phyloP scores from a whole-genome alignment of 192 early-diverging fungal species.

The Podila epigama region DNA sequence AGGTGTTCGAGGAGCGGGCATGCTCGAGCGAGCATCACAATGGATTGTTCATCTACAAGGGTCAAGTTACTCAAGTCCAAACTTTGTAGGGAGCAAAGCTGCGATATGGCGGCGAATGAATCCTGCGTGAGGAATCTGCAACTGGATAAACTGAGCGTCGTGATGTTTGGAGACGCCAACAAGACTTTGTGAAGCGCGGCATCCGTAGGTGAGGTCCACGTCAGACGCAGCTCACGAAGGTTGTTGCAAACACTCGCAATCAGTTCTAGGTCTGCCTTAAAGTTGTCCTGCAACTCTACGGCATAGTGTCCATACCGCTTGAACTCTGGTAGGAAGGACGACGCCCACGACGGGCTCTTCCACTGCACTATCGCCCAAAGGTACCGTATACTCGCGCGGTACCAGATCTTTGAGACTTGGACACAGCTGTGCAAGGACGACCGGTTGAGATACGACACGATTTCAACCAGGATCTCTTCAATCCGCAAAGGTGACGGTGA shows the following conservation, averaged over 20 bases:
- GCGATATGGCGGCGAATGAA: slow-evolving; percentile 7
- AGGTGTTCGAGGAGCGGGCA: slow-evolving; percentile 33
- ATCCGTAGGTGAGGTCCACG: slow-evolving; percentile 29
- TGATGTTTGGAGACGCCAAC: slow-evolving; percentile 24
- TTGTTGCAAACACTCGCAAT: slow-evolving; percentile 29
- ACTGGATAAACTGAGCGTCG: slow-evolving; percentile 19
- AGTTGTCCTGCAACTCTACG: slow-evolving; percentile 35
- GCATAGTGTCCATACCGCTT: slow-evolving; percentile 39
- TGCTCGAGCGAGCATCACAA: slow-evolving; percentile 6
- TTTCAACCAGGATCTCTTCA: slow-evolving; percentile 40
- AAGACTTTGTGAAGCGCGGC: slow-evolving; percentile 13
- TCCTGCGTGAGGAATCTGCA: slow-evolving; percentile 22
- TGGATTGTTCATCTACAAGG: slow-evolving; percentile 11
- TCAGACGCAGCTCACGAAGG: slow-evolving; percentile 30
- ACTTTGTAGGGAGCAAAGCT: slow-evolving; percentile 3
- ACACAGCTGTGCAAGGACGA: slow-evolving; percentile 24
- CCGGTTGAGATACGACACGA: slow-evolving; percentile 33
- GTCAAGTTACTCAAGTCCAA: slow-evolving; percentile 35
- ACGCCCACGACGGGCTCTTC: slow-evolving; percentile 11
- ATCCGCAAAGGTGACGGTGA: slow-evolving; percentile 23
- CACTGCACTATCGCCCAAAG: slow-evolving; percentile 34
- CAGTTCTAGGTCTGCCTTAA: slow-evolving; percentile 28
- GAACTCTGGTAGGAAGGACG: slow-evolving; percentile 32
- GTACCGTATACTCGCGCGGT: slow-evolving; percentile 19
- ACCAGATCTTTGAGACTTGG: slow-evolving; percentile 26